Percentiles rank a stretch among this genome's conserved stretches.
These are phyloP conservation scores for Trametes maxima DNA, from an alignment of 768 basidiomycete genomes.

Conservation along the genomic window DNA sequence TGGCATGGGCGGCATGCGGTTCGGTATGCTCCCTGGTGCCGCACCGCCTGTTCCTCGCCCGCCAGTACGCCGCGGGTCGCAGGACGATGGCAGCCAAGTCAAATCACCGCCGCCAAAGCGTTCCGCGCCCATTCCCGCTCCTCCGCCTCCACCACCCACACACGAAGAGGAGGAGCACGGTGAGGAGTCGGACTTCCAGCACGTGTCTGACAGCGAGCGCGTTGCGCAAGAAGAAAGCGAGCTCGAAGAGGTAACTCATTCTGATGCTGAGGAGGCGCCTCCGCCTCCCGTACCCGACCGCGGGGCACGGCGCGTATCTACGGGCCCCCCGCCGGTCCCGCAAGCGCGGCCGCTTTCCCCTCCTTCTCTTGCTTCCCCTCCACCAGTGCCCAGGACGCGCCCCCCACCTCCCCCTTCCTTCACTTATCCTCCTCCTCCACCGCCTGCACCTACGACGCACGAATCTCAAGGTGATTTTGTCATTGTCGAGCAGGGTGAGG, in stretches of 20 bases:
- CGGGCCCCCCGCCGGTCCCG: slow-evolving; percentile 23
- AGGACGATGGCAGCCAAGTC: slow-evolving; percentile 11
- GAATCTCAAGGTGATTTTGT: slow-evolving; percentile 36
- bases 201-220: slow-evolving; percentile 55
- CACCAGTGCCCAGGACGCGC: slow-evolving; percentile 25
- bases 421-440: slow-evolving; percentile 25
- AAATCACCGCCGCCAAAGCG: slow-evolving; percentile 25
- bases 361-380: slow-evolving; percentile 30
- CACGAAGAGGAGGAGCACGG: slow-evolving; percentile 47
- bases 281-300: slow-evolving; percentile 58
- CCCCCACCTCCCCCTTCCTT: slow-evolving; percentile 17
- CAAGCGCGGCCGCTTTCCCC: slow-evolving; percentile 12
- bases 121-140: slow-evolving; percentile 20
- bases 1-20: slow-evolving; percentile 58
- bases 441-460: slow-evolving; percentile 31
- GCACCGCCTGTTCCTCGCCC: slow-evolving; percentile 31
- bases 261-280: slow-evolving; percentile 48
- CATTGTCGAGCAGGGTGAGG: slow-evolving; percentile 34
- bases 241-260: slow-evolving; percentile 63
- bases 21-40: slow-evolving; percentile 52
- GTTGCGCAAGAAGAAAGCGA: slow-evolving; percentile 77
- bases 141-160: slow-evolving; percentile 23
- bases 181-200: slow-evolving; percentile 39
- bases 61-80: slow-evolving; percentile 16
- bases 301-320: slow-evolving; percentile 34